A percentile compares a stretch with the other conserved stretches of the same genome.
phyloP scores from a whole-genome alignment of 129 eudicot genomes.

The Centaurea solstitialis region DNA sequence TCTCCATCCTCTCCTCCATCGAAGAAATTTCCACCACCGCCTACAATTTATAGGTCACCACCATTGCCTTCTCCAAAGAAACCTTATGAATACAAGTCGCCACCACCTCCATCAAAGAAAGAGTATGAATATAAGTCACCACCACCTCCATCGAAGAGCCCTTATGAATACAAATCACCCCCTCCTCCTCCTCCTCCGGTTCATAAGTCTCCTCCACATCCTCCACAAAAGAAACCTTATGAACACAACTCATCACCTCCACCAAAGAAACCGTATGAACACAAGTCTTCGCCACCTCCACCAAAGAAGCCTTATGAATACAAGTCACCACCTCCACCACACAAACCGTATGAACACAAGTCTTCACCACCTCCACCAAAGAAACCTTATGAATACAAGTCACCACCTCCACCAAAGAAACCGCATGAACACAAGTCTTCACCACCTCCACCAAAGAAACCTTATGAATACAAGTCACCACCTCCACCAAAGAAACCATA shows the following conservation, averaged over 20 bases:
- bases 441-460: neutral
- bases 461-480: neutral
- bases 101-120: neutral
- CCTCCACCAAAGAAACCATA: neutral
- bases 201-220: neutral
- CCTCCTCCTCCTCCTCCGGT: too few species aligned
- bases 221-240: neutral
- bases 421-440: neutral
- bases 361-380: neutral
- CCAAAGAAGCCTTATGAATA: neutral
- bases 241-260: neutral
- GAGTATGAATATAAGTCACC: neutral
- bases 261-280: neutral
- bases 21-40: neutral
- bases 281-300: neutral
- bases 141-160: neutral
- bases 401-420: neutral
- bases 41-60: neutral
- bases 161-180: neutral
- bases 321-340: neutral
- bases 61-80: neutral
- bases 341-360: neutral
- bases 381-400: neutral
- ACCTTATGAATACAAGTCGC: neutral
- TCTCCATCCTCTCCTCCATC: neutral